Percentiles rank a stretch among this genome's conserved stretches.
These are phyloP conservation scores for Clonostachys byssicola DNA, from an alignment of 2,329 filamentous ascomycete genomes.

Conservation along the genomic window DNA sequence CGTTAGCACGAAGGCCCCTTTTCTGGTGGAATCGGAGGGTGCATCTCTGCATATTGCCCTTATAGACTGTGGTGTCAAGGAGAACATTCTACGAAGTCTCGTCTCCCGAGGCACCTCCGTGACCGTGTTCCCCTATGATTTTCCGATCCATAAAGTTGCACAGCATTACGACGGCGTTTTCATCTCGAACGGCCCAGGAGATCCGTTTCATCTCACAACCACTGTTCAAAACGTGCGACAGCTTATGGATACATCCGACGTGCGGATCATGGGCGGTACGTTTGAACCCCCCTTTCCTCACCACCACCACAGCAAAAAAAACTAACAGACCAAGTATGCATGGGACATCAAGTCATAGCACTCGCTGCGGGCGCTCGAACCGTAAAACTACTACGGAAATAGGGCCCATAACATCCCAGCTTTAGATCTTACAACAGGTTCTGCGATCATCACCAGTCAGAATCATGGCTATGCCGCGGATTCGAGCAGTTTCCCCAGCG, in stretches of 20 bases:
- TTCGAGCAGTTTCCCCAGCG: conserved; percentile 70
- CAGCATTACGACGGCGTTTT: conserved; percentile 98
- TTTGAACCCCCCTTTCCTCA: too few species aligned
- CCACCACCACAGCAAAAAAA: too few species aligned
- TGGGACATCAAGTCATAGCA: conserved; percentile 93
- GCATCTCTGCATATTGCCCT: conserved; percentile 88
- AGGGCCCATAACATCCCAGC: conserved; percentile 98
- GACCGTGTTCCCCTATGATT: conserved; percentile 94
- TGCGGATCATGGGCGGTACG: conserved; percentile 83
- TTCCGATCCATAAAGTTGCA: conserved; percentile 96
- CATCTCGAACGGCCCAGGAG: conserved; percentile 97
- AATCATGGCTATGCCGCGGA: conserved; percentile 98
- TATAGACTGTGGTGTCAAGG: conserved; percentile 98
- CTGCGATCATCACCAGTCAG: conserved; percentile 62
- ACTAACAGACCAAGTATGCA: conserved; percentile 51
- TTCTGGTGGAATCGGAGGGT: conserved; percentile 82
- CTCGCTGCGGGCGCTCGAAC: conserved; percentile 84
- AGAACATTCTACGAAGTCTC: conserved; percentile 96
- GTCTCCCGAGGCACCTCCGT: conserved; percentile 88
- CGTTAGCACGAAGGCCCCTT: conserved; percentile 96
- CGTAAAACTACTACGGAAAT: conserved; percentile 98
- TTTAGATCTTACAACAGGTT: conserved; percentile 84
- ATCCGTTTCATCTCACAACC: conserved; percentile 93
- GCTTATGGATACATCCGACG: conserved; percentile 84
- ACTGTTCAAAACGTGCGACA: conserved; percentile 90